phyloP scores from a whole-genome alignment of 2,329 filamentous ascomycete species.

The Sclerotinia sclerotiorum region DNA sequence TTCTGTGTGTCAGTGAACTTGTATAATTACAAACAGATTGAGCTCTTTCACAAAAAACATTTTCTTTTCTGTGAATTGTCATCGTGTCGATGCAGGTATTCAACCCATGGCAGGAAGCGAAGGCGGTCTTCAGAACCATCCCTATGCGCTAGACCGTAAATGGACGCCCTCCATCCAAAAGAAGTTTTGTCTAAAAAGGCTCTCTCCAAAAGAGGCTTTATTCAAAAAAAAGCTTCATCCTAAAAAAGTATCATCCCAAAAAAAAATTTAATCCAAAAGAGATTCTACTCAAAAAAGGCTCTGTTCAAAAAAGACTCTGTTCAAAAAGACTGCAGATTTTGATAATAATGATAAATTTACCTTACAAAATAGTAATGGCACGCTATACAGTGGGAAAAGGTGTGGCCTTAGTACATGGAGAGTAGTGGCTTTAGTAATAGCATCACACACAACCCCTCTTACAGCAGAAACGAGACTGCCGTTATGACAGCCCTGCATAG shows the following conservation, averaged over 20 bases:
- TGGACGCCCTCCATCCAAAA: not conserved
- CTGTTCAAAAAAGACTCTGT: too few relatives aligned
- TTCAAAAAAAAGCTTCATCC: too few relatives aligned
- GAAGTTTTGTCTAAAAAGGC: too few relatives aligned
- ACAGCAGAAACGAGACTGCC: not conserved
- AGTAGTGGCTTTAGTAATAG: not conserved
- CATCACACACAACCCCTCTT: not conserved
- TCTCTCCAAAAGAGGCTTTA: too few relatives aligned
- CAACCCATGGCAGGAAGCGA: conserved; percentile 4
- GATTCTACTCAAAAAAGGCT: too few relatives aligned
- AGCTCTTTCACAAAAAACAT: not conserved
- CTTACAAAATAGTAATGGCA: not conserved
- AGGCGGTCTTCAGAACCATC: conserved; percentile 10
- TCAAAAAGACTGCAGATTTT: not conserved
- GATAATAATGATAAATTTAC: not conserved
- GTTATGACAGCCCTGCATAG: too few relatives aligned
- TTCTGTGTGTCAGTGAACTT: not conserved
- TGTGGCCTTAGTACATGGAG: not conserved
- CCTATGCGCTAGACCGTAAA: not conserved
- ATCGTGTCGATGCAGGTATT: not conserved
- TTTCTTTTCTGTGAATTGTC: not conserved
- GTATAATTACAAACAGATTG: not conserved
- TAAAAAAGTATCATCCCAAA: too few relatives aligned
- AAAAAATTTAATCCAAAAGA: too few relatives aligned
- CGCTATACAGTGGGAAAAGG: accelerated